Evolutionary conservation across 2,329 filamentous ascomycete species (phyloP).

Genomic region (Chrysosporium keratinophilum): DNA sequence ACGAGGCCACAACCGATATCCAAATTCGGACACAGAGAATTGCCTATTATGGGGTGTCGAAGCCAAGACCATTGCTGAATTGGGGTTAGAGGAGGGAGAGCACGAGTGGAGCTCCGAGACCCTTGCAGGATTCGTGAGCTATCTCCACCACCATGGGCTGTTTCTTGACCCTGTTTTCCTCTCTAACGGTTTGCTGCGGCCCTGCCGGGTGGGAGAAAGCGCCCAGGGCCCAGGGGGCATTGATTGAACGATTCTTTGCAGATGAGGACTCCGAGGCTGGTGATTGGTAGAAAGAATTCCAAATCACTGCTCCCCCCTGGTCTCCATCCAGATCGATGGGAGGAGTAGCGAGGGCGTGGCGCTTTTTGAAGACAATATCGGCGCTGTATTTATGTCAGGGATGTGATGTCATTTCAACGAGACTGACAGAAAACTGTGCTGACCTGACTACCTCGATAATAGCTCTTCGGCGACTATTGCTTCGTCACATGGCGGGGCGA

Average conservation of each 20-base stretch:
- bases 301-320: neutral
- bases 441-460: too few relatives aligned
- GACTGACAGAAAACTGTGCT: too few relatives aligned
- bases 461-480: too few relatives aligned
- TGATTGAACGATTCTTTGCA: neutral
- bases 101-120: neutral
- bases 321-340: too few relatives aligned
- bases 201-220: too few relatives aligned
- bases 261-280: neutral
- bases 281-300: constrained; percentile 3
- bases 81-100: neutral
- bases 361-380: too few relatives aligned
- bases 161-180: neutral
- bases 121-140: neutral
- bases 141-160: neutral
- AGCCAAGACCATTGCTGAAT: neutral
- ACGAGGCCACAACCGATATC: neutral
- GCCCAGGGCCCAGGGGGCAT: too few relatives aligned
- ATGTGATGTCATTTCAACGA: too few relatives aligned
- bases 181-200: constrained; percentile 8
- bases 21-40: constrained; percentile 3
- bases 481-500: too few relatives aligned
- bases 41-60: neutral
- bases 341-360: too few relatives aligned
- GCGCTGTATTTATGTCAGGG: too few relatives aligned